These are phyloP conservation scores for Talaromyces sp. DNA, from an alignment of 2,329 filamentous ascomycete species.

Conservation along the genomic window DNA sequence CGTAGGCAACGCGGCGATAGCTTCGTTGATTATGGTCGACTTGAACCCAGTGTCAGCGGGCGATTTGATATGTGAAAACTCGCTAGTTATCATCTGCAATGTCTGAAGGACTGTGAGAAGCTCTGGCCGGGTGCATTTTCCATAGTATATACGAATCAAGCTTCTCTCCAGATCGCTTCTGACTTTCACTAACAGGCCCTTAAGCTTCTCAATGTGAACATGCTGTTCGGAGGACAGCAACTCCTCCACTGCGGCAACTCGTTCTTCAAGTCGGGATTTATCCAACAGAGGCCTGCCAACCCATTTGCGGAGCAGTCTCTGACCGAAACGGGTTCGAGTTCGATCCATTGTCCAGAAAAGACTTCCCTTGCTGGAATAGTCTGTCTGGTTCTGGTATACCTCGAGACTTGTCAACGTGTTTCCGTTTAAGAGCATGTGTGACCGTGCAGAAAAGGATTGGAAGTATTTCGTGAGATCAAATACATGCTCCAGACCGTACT, in stretches of 20 bases:
- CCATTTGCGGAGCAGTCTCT: slow-evolving; percentile 86
- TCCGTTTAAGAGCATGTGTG: slow-evolving; percentile 93
- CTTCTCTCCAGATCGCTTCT: slow-evolving; percentile 85
- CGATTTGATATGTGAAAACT: slow-evolving; percentile 64
- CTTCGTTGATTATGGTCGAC: slow-evolving; percentile 62
- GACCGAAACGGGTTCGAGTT: slow-evolving; percentile 83
- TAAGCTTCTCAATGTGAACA: slow-evolving; percentile 65
- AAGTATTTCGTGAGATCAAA: slow-evolving; percentile 97
- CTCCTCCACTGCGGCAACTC: slow-evolving; percentile 81
- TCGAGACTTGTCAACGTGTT: slow-evolving; percentile 92
- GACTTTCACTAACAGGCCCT: slow-evolving; percentile 62
- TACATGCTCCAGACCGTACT: slow-evolving; percentile 91
- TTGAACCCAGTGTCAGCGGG: slow-evolving; percentile 65
- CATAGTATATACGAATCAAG: slow-evolving; percentile 93
- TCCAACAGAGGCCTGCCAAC: slow-evolving; percentile 85
- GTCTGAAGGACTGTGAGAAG: slow-evolving; percentile 79
- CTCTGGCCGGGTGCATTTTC: slow-evolving; percentile 82
- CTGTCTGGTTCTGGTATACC: slow-evolving; percentile 91
- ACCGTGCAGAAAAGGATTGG: slow-evolving; percentile 85
- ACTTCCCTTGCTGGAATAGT: slow-evolving; percentile 77
- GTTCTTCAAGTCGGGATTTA: slow-evolving; percentile 65
- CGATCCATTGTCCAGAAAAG: slow-evolving; percentile 94
- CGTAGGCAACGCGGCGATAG: slow-evolving; percentile 67
- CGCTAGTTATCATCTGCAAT: slow-evolving; percentile 71
- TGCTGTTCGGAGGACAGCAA: slow-evolving; percentile 64